These are phyloP conservation scores for Platanthera guangdongensis DNA, from an alignment of 106 monocot genomes.

Conservation along the genomic window DNA sequence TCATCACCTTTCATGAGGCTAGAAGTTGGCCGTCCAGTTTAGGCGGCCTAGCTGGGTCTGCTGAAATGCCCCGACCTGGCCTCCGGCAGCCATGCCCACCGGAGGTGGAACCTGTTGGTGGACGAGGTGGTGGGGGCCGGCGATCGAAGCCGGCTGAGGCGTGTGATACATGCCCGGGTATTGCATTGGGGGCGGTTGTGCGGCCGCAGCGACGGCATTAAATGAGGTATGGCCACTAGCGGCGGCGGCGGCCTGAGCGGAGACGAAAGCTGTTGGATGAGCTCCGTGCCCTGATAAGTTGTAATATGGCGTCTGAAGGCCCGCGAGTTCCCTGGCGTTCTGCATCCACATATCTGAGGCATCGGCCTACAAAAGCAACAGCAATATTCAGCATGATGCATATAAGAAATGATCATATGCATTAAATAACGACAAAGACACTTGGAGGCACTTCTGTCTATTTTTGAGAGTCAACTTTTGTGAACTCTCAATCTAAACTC, in stretches of 20 bases:
- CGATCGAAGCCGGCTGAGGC: constrained; percentile 35
- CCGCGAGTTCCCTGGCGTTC: constrained; percentile 46
- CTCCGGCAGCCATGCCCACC: constrained; percentile 48
- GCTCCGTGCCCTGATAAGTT: constrained; percentile 40
- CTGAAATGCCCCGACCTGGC: constrained; percentile 68
- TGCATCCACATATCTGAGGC: constrained; percentile 79
- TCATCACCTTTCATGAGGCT: neutral
- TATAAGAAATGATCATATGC: constrained; percentile 1
- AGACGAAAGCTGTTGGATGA: constrained; percentile 36
- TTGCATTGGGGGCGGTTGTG: constrained; percentile 47
- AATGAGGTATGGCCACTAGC: constrained; percentile 56
- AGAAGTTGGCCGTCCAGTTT: constrained; percentile 60
- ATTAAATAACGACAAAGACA: neutral
- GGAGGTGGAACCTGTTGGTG: constrained; percentile 41
- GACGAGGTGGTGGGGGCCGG: constrained; percentile 42
- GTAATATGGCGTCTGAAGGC: constrained; percentile 50
- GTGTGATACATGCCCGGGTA: constrained; percentile 67
- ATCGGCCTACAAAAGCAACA: constrained; percentile 33
- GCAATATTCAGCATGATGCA: neutral
- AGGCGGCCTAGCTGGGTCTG: constrained; percentile 57
- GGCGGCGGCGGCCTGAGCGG: constrained; percentile 24
- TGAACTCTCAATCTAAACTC: neutral
- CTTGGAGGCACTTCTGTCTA: neutral
- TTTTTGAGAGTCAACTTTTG: neutral
- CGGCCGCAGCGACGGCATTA: constrained; percentile 32